phyloP scores from a whole-genome alignment of 2,329 filamentous ascomycete genomes.

The Eurotiales sp. region DNA sequence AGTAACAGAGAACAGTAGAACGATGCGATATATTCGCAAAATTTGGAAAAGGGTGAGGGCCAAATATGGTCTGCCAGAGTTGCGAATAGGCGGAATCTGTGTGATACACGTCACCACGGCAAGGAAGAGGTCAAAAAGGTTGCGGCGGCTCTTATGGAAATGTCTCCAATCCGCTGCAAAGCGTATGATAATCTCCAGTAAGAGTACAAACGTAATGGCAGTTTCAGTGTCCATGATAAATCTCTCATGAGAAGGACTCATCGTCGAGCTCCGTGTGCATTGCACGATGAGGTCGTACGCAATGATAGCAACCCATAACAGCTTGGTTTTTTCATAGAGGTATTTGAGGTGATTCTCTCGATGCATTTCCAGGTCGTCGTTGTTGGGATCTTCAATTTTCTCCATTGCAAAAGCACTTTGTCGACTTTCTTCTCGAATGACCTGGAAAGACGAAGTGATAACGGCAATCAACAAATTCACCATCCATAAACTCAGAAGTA shows the following conservation, averaged over 20 bases:
- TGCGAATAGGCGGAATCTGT: slow-evolving; percentile 73
- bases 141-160: slow-evolving; percentile 71
- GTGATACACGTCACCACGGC: slow-evolving; percentile 81
- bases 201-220: slow-evolving; percentile 70
- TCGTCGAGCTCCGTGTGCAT: slow-evolving; percentile 69
- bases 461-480: slow-evolving; percentile 93
- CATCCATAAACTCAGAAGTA: slow-evolving; percentile 94
- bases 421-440: slow-evolving; percentile 94
- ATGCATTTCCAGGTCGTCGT: slow-evolving; percentile 30
- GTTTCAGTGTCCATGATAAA: slow-evolving; percentile 73
- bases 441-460: slow-evolving; percentile 96
- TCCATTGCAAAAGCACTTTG: slow-evolving; percentile 86
- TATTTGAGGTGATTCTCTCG: slow-evolving; percentile 57
- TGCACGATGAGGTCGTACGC: slow-evolving; percentile 75
- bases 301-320: slow-evolving; percentile 79
- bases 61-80: slow-evolving; percentile 68
- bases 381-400: slow-evolving; percentile 51
- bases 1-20: slow-evolving; percentile 83
- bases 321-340: slow-evolving; percentile 68
- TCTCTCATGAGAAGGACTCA: slow-evolving; percentile 57
- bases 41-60: slow-evolving; percentile 95
- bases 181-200: slow-evolving; percentile 77
- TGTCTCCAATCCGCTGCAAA: slow-evolving; percentile 74
- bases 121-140: slow-evolving; percentile 75
- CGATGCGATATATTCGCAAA: slow-evolving; percentile 83